These are phyloP conservation scores for Cochlearia excelsa DNA, from an alignment of 345 rosid genomes.

Conservation along the genomic window DNA sequence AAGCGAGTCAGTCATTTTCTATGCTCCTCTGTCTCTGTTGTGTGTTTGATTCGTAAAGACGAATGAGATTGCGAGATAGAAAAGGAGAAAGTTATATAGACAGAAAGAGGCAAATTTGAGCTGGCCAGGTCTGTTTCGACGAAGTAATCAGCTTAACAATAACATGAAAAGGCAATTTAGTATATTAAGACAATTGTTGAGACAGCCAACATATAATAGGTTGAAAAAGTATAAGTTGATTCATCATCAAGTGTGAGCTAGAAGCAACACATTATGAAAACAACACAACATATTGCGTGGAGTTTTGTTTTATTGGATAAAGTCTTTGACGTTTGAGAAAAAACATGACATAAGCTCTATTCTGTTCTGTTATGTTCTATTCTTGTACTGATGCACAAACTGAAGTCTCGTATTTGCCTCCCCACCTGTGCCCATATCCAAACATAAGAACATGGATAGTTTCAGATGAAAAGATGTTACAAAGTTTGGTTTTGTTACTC, in stretches of 20 bases:
- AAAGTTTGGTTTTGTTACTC: not conserved
- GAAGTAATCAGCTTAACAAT: conserved; percentile 1
- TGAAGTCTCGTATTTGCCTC: conserved; percentile 66
- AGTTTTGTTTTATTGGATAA: conserved; percentile 8
- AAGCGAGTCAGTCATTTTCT: conserved; percentile 19
- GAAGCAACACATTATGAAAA: conserved; percentile 9
- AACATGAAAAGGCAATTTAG: too few relatives aligned
- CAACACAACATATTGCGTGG: conserved; percentile 5
- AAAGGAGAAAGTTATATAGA: not conserved
- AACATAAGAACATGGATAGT: not conserved
- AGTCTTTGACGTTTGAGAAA: not conserved
- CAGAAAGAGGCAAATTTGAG: conserved; percentile 1
- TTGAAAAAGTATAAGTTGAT: not conserved
- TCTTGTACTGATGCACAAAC: conserved; percentile 39
- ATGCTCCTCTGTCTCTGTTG: conserved; percentile 10
- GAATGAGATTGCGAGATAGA: conserved; percentile 16
- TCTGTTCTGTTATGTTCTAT: conserved; percentile 12
- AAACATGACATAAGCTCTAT: conserved; percentile 5
- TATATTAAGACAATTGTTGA: not conserved
- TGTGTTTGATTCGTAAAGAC: conserved; percentile 2
- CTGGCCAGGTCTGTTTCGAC: conserved; percentile 20
- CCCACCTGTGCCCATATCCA: conserved; percentile 54
- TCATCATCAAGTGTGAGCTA: not conserved
- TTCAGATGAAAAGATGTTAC: too few relatives aligned
- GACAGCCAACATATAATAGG: not conserved